These are phyloP conservation scores for Mucor circinelloides DNA, from an alignment of 371 early-diverging fungal genomes.

Conservation along the genomic window DNA sequence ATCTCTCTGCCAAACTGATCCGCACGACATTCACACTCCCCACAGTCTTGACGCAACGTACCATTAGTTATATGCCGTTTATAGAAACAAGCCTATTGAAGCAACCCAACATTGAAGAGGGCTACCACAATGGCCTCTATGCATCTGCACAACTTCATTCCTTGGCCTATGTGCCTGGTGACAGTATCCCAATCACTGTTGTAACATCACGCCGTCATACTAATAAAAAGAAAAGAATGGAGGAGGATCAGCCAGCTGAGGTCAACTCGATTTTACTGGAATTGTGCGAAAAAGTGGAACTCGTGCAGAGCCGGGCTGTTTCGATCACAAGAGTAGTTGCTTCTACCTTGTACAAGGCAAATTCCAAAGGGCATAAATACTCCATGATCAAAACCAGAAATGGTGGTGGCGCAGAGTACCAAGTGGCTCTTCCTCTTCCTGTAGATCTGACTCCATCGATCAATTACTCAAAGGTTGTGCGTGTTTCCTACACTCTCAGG, in stretches of 20 bases:
- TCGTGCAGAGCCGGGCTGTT: conserved; percentile 13
- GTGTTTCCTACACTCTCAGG: conserved; percentile 25
- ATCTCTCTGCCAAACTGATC: conserved; percentile 32
- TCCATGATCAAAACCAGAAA: conserved; percentile 13
- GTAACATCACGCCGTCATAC: conserved; percentile 12
- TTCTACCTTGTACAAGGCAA: conserved; percentile 15
- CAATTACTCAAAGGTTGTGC: conserved; percentile 29
- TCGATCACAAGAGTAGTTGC: conserved; percentile 17
- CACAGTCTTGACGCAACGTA: conserved; percentile 7
- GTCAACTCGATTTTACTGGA: conserved; percentile 18
- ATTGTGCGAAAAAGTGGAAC: conserved; percentile 15
- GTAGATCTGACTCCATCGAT: conserved; percentile 30
- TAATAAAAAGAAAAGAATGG: neutral
- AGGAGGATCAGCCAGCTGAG: conserved; percentile 23
- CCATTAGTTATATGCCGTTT: conserved; percentile 37
- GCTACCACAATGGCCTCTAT: conserved; percentile 3
- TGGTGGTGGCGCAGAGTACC: conserved; percentile 20
- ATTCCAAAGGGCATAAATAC: conserved; percentile 11
- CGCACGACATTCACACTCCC: conserved; percentile 6
- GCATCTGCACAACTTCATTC: conserved; percentile 19
- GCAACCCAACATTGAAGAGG: conserved; percentile 18
- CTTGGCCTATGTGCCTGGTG: conserved; percentile 37
- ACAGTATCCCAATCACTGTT: conserved; percentile 30
- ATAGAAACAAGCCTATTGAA: conserved; percentile 41
- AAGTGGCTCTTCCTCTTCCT: conserved; percentile 21